A percentile compares a stretch with the other conserved stretches of the same genome.
These are phyloP conservation scores for Strobilomyces dryophilus DNA, from an alignment of 768 basidiomycete species.

Conservation along the genomic window DNA sequence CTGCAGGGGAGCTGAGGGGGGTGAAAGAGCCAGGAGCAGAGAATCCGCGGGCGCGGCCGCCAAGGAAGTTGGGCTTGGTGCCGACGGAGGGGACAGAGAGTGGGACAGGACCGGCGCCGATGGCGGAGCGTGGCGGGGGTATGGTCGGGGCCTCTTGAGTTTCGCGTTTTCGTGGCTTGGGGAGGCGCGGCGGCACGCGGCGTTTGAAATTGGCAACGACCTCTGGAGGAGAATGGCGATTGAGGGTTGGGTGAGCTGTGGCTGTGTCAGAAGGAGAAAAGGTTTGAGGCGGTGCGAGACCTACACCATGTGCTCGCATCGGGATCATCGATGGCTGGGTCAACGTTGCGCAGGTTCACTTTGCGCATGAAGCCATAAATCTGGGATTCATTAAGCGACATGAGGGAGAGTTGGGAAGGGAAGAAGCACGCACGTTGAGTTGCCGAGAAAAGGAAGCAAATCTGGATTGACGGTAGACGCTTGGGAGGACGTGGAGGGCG, in stretches of 20 bases:
- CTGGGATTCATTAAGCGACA: slow-evolving; percentile 40
- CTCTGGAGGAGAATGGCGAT: slow-evolving; percentile 84
- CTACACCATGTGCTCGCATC: slow-evolving; percentile 97
- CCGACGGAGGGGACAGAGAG: slow-evolving; percentile 51
- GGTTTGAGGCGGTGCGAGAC: slow-evolving; percentile 33
- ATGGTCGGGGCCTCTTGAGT: slow-evolving; percentile 61
- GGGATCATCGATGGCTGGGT: slow-evolving; percentile 91
- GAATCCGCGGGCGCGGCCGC: slow-evolving; percentile 71
- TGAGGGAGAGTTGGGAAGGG: slow-evolving; percentile 23
- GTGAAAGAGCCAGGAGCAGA: slow-evolving; percentile 81
- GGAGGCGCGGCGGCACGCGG: slow-evolving; percentile 88
- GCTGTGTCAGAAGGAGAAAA: slow-evolving; percentile 20
- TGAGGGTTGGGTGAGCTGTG: slow-evolving; percentile 86
- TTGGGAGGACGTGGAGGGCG: slow-evolving; percentile 88
- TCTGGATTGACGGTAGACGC: slow-evolving; percentile 92
- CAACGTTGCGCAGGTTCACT: slow-evolving; percentile 92
- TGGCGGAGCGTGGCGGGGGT: slow-evolving; percentile 73
- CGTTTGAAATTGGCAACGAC: slow-evolving; percentile 94
- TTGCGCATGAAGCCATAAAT: slow-evolving; percentile 99
- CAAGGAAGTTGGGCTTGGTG: slow-evolving; percentile 35
- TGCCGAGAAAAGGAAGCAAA: slow-evolving; percentile 97
- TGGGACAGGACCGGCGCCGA: slow-evolving; percentile 64
- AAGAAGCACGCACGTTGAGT: slow-evolving; percentile 73
- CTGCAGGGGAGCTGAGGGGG: slow-evolving; percentile 57
- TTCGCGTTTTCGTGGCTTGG: slow-evolving; percentile 82